Percentiles rank a stretch among this genome's conserved stretches.
Evolutionary conservation across 2,329 filamentous ascomycete species (phyloP).

Genomic region (Phaeoacremonium minimum): DNA sequence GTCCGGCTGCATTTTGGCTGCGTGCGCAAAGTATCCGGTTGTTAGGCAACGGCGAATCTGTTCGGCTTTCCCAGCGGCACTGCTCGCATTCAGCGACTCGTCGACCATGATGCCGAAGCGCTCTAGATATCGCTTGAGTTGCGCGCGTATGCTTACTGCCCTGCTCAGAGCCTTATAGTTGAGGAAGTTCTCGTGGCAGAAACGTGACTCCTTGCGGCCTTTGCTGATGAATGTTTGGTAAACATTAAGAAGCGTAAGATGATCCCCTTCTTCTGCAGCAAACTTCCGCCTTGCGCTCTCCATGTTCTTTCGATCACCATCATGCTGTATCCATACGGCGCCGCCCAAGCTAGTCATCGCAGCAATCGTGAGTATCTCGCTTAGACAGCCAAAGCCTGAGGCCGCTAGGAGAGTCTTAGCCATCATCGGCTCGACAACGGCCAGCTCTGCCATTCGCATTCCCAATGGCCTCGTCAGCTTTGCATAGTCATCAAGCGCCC

Average conservation of each 20-base stretch:
- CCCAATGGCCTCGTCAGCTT: constrained; percentile 89
- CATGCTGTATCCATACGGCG: constrained; percentile 76
- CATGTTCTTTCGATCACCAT: constrained; percentile 69
- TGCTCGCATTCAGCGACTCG: constrained; percentile 48
- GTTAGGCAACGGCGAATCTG: constrained; percentile 82
- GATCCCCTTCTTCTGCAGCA: constrained; percentile 89
- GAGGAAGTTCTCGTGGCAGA: constrained; percentile 81
- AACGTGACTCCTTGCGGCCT: constrained; percentile 77
- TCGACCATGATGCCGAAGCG: constrained; percentile 71
- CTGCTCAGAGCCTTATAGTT: constrained; percentile 82
- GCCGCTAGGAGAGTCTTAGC: constrained; percentile 80
- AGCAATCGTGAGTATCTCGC: constrained; percentile 85
- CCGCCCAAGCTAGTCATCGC: constrained; percentile 90
- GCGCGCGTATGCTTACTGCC: constrained; percentile 80
- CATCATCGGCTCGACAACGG: constrained; percentile 87
- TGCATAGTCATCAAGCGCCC: constrained; percentile 83
- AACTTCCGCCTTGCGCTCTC: constrained; percentile 77
- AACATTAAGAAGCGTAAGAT: constrained; percentile 88
- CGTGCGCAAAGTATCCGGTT: constrained; percentile 87
- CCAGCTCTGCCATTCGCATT: constrained; percentile 84
- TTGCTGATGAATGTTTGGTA: constrained; percentile 83
- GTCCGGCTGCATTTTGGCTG: constrained; percentile 89
- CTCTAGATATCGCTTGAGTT: constrained; percentile 83
- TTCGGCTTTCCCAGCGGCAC: constrained; percentile 48
- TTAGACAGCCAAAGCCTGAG: constrained; percentile 69